phyloP scores from a whole-genome alignment of 768 basidiomycete species.

The Pleurotus ostreatus region DNA sequence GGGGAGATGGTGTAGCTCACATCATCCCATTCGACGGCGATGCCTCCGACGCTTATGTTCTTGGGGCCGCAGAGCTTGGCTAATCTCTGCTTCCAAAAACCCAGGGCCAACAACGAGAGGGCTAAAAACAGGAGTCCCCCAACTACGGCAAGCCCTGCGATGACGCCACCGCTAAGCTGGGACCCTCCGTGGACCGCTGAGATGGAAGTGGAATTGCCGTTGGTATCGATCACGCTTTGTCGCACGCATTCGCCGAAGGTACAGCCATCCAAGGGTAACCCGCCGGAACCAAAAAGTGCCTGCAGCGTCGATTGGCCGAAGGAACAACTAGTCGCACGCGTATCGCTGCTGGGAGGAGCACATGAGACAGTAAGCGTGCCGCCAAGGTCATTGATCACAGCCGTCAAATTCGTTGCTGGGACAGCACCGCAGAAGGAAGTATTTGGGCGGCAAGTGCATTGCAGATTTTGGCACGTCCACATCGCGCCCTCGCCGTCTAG shows the following conservation, averaged over 20 bases:
- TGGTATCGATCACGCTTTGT: conserved; percentile 70
- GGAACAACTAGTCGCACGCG: conserved; percentile 54
- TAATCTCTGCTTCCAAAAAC: conserved; percentile 54
- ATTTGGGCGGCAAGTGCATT: conserved; percentile 67
- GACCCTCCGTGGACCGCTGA: conserved; percentile 28
- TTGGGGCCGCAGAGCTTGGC: conserved; percentile 37
- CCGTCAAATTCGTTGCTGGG: conserved; percentile 43
- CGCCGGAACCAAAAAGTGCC: conserved; percentile 64
- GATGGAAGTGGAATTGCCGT: conserved; percentile 29
- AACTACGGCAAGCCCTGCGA: conserved; percentile 86
- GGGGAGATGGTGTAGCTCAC: conserved; percentile 61
- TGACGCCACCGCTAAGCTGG: conserved; percentile 74
- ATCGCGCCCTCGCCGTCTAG: conserved; percentile 34
- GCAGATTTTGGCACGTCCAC: conserved; percentile 72
- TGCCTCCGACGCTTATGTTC: conserved; percentile 22
- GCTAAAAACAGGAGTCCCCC: conserved; percentile 59
- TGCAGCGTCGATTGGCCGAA: conserved; percentile 76
- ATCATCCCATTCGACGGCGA: conserved; percentile 63
- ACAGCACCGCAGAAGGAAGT: conserved; percentile 74
- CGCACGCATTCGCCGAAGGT: conserved; percentile 86
- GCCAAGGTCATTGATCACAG: conserved; percentile 57
- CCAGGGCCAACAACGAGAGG: conserved; percentile 57
- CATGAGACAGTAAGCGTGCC: conserved; percentile 73
- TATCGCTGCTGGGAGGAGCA: conserved; percentile 36
- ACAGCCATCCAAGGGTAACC: conserved; percentile 73